These are phyloP conservation scores for Pestalotiopsis fici DNA, from an alignment of 2,329 filamentous ascomycete species.

Conservation along the genomic window DNA sequence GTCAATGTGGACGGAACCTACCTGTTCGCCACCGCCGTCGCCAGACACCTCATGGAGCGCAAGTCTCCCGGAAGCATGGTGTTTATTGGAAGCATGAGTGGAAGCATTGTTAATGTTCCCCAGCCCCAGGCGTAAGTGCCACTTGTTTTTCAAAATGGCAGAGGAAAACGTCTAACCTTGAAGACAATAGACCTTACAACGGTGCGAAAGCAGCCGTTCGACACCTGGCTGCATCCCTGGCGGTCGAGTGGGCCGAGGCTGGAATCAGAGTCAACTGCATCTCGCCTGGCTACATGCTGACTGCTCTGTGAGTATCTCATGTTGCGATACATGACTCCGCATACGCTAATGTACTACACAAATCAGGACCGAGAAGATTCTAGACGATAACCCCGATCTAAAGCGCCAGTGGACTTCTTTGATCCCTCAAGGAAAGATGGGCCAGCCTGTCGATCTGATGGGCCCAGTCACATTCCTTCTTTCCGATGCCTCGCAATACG, in stretches of 20 bases:
- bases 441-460: conserved; percentile 87
- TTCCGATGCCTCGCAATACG: conserved; percentile 76
- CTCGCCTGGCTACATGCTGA: conserved; percentile 95
- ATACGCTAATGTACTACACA: conserved; percentile 8
- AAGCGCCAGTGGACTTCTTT: conserved; percentile 88
- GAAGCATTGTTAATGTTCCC: conserved; percentile 89
- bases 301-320: conserved; percentile 69
- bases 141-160: neutral
- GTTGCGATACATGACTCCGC: neutral
- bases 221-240: conserved; percentile 83
- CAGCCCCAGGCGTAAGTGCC: conserved; percentile 75
- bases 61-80: conserved; percentile 83
- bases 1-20: conserved; percentile 95
- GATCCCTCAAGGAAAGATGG: conserved; percentile 94
- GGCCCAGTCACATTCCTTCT: conserved; percentile 86
- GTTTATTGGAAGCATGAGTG: conserved; percentile 95
- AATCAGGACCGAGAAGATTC: conserved; percentile 83
- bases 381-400: conserved; percentile 89
- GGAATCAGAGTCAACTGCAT: conserved; percentile 95
- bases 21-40: conserved; percentile 80
- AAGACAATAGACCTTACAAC: conserved; percentile 72
- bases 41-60: conserved; percentile 84
- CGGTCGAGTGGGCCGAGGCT: conserved; percentile 89
- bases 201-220: conserved; percentile 89
- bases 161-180: neutral